Evolutionary conservation across 2,329 filamentous ascomycete genomes (phyloP).

Genomic region (Aspergillus aculeatus): DNA sequence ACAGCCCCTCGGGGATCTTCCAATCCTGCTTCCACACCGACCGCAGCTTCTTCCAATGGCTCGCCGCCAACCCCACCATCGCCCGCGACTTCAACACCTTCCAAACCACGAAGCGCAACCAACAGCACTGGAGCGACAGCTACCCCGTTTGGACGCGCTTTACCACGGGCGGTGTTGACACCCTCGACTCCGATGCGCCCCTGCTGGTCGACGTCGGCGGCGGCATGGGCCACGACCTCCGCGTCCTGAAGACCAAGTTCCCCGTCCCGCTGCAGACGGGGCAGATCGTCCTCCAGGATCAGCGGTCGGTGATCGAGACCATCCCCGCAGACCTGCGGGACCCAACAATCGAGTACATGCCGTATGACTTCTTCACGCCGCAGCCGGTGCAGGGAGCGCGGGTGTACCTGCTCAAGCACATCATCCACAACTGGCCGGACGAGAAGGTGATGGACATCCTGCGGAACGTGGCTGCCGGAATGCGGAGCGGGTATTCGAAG

Average conservation of each 20-base stretch:
- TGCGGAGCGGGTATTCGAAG: constrained; percentile 11
- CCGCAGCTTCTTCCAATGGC: constrained; percentile 17
- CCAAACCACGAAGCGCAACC: constrained; percentile 21
- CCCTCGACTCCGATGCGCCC: constrained; percentile 11
- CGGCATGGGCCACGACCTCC: constrained; percentile 16
- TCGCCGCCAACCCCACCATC: constrained; percentile 10
- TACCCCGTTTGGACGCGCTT: constrained; percentile 24
- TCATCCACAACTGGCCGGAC: constrained; percentile 40
- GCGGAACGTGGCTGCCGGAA: neutral
- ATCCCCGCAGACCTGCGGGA: neutral
- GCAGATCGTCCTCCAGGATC: constrained; percentile 17
- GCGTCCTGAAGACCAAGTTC: constrained; percentile 6
- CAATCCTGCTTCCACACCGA: constrained; percentile 20
- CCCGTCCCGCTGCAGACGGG: constrained; percentile 3
- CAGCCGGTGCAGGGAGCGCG: constrained; percentile 26
- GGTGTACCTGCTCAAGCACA: constrained; percentile 40
- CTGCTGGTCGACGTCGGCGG: constrained; percentile 24
- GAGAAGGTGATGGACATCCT: constrained; percentile 6
- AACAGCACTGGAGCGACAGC: constrained; percentile 22
- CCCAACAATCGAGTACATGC: constrained; percentile 1
- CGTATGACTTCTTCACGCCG: constrained; percentile 13
- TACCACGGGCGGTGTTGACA: constrained; percentile 11
- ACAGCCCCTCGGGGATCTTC: constrained; percentile 13
- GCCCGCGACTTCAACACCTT: constrained; percentile 23
- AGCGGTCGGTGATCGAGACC: constrained; percentile 12